phyloP scores from a whole-genome alignment of 225 moss, liverwort and hornwort genomes.

The Neckera pumila region DNA sequence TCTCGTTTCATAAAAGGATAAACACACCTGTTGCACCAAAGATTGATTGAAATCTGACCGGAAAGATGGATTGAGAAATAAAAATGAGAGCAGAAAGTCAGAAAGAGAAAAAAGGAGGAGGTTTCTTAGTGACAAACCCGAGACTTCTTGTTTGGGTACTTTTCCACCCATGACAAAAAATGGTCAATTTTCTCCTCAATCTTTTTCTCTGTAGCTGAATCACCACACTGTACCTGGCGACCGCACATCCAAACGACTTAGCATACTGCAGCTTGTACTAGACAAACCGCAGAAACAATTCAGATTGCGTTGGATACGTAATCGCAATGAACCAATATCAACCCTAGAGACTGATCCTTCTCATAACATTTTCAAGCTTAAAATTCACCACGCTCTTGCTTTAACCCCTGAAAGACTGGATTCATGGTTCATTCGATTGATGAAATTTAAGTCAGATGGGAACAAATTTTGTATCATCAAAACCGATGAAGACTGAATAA shows the following conservation, averaged over 20 bases:
- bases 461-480: neutral
- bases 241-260: neutral
- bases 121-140: constrained; percentile 29
- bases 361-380: neutral
- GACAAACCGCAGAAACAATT: neutral
- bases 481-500: neutral
- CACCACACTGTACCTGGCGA: constrained; percentile 79
- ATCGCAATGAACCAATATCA: neutral
- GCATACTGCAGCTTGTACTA: neutral
- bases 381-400: neutral
- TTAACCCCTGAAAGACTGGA: neutral
- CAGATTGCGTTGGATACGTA: neutral
- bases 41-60: neutral
- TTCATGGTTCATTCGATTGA: neutral
- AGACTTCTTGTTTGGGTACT: constrained; percentile 92
- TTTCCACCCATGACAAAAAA: constrained; percentile 92
- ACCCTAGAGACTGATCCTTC: neutral
- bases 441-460: neutral
- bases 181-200: constrained; percentile 98
- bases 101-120: neutral
- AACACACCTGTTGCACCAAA: constrained; percentile 39
- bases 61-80: neutral
- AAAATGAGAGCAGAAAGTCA: neutral
- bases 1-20: constrained; percentile 80
- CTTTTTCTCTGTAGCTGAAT: constrained; percentile 75